Evolutionary conservation across 1,284 basidiomycete genomes (phyloP).

Genomic region (Naganishia albida): DNA sequence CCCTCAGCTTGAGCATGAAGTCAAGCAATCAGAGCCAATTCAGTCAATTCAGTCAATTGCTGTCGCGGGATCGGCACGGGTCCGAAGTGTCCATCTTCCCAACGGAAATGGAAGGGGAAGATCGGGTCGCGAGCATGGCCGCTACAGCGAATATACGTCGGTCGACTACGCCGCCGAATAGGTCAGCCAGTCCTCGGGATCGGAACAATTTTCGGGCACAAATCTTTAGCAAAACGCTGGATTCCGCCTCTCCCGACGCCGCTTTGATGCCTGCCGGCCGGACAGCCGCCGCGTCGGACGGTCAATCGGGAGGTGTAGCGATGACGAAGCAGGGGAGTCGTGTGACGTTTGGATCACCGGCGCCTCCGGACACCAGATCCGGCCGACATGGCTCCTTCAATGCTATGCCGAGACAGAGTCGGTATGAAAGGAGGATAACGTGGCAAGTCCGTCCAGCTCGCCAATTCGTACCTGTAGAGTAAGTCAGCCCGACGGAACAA

Average conservation of each 20-base stretch:
- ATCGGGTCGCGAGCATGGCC: not conserved
- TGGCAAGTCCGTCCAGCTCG: slow-evolving; percentile 35
- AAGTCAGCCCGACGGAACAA: not conserved
- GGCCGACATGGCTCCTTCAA: slow-evolving; percentile 8
- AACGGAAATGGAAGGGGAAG: slow-evolving; percentile 20
- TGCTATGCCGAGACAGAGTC: slow-evolving; percentile 1
- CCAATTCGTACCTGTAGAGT: slow-evolving; percentile 5
- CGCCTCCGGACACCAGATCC: not conserved
- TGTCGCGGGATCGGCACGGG: slow-evolving; percentile 23
- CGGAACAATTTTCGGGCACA: slow-evolving; percentile 28
- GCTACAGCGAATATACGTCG: slow-evolving; percentile 14
- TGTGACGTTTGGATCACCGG: slow-evolving; percentile 13
- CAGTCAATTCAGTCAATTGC: slow-evolving; percentile 23
- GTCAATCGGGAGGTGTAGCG: not conserved
- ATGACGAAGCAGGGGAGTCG: slow-evolving; percentile 19
- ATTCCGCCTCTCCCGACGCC: slow-evolving; percentile 12
- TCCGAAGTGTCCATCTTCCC: slow-evolving; percentile 24
- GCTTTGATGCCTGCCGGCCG: not conserved
- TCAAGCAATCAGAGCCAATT: slow-evolving; percentile 30
- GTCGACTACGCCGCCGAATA: slow-evolving; percentile 13
- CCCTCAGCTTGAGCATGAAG: slow-evolving; percentile 41
- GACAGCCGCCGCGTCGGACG: not conserved
- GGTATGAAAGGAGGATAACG: slow-evolving; percentile 34
- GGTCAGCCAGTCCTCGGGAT: slow-evolving; percentile 29
- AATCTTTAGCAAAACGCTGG: slow-evolving; percentile 25